A percentile compares a stretch with the other conserved stretches of the same genome.
These are phyloP conservation scores for Pisolithus sp. DNA, from an alignment of 768 basidiomycete species.

Conservation along the genomic window DNA sequence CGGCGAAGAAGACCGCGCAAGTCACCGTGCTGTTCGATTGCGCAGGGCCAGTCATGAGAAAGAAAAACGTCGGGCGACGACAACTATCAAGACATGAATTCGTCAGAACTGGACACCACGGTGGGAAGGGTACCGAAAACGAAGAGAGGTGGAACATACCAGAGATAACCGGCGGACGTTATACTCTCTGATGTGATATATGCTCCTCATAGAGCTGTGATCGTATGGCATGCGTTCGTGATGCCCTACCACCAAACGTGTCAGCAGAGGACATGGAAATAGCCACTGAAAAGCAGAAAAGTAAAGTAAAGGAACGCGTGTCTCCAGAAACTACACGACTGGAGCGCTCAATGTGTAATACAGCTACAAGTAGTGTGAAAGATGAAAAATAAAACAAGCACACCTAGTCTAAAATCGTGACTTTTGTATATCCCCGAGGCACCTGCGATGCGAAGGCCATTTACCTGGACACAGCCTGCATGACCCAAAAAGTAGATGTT, in stretches of 20 bases:
- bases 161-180: conserved; percentile 73
- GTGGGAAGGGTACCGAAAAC: not conserved
- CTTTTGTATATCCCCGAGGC: conserved; percentile 88
- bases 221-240: conserved; percentile 82
- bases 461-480: conserved; percentile 82
- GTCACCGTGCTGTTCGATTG: conserved; percentile 80
- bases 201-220: conserved; percentile 62
- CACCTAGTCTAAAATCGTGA: conserved; percentile 67
- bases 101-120: too few relatives aligned
- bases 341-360: too few relatives aligned
- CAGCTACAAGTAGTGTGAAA: not conserved
- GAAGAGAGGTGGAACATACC: conserved; percentile 30
- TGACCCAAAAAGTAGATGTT: conserved; percentile 96
- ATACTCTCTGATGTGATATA: conserved; percentile 89
- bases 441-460: conserved; percentile 85
- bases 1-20: conserved; percentile 53
- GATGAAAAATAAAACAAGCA: conserved; percentile 2
- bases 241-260: conserved; percentile 44
- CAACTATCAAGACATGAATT: conserved; percentile 33
- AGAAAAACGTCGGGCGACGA: conserved; percentile 70
- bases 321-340: too few relatives aligned
- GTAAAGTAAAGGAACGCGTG: too few relatives aligned
- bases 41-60: conserved; percentile 94
- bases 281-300: too few relatives aligned
- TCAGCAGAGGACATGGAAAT: not conserved